Evolutionary conservation across 345 rosid species (phyloP).

Genomic region (Noccaea bulbosa): DNA sequence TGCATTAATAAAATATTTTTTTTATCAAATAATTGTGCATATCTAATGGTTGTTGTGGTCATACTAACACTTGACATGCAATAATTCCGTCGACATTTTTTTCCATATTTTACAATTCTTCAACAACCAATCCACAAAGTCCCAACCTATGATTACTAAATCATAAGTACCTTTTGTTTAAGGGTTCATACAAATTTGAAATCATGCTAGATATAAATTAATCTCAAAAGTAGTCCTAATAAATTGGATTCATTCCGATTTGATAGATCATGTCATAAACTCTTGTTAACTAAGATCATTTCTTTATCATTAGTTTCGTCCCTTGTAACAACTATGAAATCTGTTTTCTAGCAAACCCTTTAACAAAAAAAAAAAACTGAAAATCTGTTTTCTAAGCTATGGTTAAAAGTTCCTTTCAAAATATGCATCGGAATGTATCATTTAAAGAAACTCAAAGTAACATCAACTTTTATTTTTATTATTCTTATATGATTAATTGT

Average conservation of each 20-base stretch:
- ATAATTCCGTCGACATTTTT: conserved; percentile 23
- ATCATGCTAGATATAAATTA: conserved; percentile 3
- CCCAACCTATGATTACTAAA: conserved; percentile 35
- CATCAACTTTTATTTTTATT: not conserved
- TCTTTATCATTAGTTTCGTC: not conserved
- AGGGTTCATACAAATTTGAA: conserved; percentile 9
- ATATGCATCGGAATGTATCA: too few species aligned
- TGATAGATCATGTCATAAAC: not conserved
- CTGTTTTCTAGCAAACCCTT: too few species aligned
- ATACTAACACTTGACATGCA: conserved; percentile 29
- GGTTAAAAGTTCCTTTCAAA: too few species aligned
- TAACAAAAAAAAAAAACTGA: too few species aligned
- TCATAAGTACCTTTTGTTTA: conserved; percentile 26
- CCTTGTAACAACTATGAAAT: not conserved
- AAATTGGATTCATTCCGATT: conserved; percentile 1
- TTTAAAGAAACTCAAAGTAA: not conserved
- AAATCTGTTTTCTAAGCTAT: too few species aligned
- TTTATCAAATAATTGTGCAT: conserved; percentile 33
- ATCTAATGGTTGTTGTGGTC: conserved; percentile 40
- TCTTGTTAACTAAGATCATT: not conserved
- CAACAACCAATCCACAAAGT: conserved; percentile 42
- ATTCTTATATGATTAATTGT: not conserved
- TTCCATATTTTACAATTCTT: conserved; percentile 12
- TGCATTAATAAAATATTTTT: not conserved
- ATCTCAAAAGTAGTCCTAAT: not conserved